Percentiles rank a stretch among this genome's conserved stretches.
phyloP scores from a whole-genome alignment of 2,329 filamentous ascomycete genomes.

The Phyllosticta citribraziliensis region DNA sequence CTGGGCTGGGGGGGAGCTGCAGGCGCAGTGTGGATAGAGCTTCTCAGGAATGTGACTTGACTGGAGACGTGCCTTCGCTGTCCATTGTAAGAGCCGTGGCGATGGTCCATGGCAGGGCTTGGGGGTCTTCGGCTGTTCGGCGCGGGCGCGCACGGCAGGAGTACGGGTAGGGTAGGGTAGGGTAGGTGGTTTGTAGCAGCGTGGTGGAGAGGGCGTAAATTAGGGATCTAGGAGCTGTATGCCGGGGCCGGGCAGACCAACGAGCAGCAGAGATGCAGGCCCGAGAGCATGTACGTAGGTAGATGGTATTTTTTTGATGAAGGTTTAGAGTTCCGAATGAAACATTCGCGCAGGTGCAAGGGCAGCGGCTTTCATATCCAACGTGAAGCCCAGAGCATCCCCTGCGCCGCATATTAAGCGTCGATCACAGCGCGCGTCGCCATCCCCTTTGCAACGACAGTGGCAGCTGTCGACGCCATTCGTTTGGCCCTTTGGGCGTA shows the following conservation, averaged over 20 bases:
- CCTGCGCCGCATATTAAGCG: conserved; percentile 2
- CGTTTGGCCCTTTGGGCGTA: not conserved
- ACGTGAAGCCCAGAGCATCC: not conserved
- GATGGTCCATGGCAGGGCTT: not conserved
- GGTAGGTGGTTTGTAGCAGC: too few species aligned
- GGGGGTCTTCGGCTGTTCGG: not conserved
- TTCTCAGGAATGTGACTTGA: not conserved
- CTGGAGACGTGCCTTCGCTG: not conserved
- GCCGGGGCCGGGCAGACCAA: not conserved
- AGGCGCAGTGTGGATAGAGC: not conserved
- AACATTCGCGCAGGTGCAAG: conserved; percentile 1
- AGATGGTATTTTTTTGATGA: not conserved
- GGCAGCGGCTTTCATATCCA: conserved; percentile 4
- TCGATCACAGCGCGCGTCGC: not conserved
- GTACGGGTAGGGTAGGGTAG: not conserved
- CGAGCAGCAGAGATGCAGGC: not conserved
- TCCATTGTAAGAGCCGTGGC: not conserved
- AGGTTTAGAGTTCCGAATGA: conserved; percentile 3
- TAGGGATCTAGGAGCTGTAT: not conserved
- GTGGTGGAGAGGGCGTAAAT: too few species aligned
- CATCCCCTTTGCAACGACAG: not conserved
- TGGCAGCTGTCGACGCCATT: not conserved
- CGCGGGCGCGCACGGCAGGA: not conserved
- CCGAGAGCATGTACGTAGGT: not conserved
- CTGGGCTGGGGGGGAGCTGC: not conserved